Evolutionary conservation across 169 alveolate genomes (phyloP), one percentile per base, ranked within the genome.

Genomic region (Cryptosporidium canis): DNA sequence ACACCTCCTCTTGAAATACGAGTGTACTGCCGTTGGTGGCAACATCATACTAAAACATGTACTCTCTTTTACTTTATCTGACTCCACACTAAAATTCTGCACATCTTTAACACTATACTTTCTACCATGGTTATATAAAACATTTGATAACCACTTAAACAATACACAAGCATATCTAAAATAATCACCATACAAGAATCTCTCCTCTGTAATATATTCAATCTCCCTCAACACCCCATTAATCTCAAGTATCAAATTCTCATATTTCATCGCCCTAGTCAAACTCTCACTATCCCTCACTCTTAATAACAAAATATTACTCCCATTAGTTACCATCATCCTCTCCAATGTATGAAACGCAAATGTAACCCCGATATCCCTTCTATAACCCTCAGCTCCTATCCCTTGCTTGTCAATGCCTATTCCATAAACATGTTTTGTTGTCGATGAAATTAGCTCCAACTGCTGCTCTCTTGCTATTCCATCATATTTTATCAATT

Each of bases 141-240:
- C 53, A 3, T 27, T 55, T n/a, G 51, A 51, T 70, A 70, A 29
- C 84, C 84, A 70, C n/a, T 51, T 70, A 5, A 70, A 70, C 14
- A 70, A 33, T 7, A 55, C 31, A 51, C 31, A 70, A 27, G 68
- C 31, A 35, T 55, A 70, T 29, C 39, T 31, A 51, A 51, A 48
- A 37, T 31, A 70, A 27, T 47, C 66, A 5, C 64, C 67, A 37
- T 53, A 31, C 33, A 24, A 35, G 31, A 31, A 48, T 18, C 7
- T 70, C 16, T 29, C 31, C 12, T 55, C 66, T 16, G 55, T 31
- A 24, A 70, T 70, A 7, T 55, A 35, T 6, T 55, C 43, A 1
- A 48, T 39, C 48, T 48, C 53, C 16, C 68, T 48, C 1, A 70
- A 29, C 51, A 70, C 16, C 12, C 35, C 27, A 35, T 70, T 55